Conservation (phyloP, 2,329 filamentous ascomycete species). For the Cercospora canescens region DNA sequence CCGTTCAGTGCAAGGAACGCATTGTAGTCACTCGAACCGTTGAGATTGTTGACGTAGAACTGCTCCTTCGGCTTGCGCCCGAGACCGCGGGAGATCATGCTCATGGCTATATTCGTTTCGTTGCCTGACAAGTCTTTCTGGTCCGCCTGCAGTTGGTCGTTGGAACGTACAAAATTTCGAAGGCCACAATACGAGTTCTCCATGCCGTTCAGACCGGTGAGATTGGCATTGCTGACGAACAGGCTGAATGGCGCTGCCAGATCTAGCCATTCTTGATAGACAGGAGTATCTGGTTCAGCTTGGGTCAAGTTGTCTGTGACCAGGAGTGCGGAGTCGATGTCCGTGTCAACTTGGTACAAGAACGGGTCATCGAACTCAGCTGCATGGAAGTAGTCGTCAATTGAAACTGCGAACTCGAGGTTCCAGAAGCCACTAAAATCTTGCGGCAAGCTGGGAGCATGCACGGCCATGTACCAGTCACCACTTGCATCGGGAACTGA, state of each 20-base stretch:
- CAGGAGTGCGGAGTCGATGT: conserved; percentile 74
- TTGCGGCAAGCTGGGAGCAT: conserved; percentile 64
- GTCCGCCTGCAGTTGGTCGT: conserved; percentile 61
- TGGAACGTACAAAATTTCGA: conserved; percentile 54
- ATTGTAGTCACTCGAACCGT: conserved; percentile 68
- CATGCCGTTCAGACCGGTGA: conserved; percentile 65
- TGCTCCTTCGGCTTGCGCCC: conserved; percentile 77
- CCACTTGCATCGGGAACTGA: conserved; percentile 58
- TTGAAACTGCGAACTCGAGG: conserved; percentile 79
- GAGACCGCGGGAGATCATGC: conserved; percentile 68
- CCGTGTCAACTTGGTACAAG: conserved; percentile 81
- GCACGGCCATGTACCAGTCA: conserved; percentile 75
- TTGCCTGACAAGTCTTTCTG: conserved; percentile 46
- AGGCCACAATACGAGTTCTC: conserved; percentile 82
- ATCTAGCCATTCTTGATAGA: conserved; percentile 58
- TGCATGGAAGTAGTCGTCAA: conserved; percentile 73
- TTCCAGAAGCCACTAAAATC: conserved; percentile 69
- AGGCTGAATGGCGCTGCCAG: conserved; percentile 68
- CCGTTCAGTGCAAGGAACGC: conserved; percentile 69
- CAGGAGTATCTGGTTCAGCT: conserved; percentile 45
- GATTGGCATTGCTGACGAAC: conserved; percentile 68
- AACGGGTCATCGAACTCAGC: conserved; percentile 59
- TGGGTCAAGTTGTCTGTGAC: conserved; percentile 72
- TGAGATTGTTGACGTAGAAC: conserved; percentile 78
- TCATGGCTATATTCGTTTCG: conserved; percentile 49